Percentiles rank a stretch among this genome's conserved stretches.
Evolutionary conservation across 129 eudicot genomes (phyloP).

Genomic region (Ambrosia artemisiifolia): DNA sequence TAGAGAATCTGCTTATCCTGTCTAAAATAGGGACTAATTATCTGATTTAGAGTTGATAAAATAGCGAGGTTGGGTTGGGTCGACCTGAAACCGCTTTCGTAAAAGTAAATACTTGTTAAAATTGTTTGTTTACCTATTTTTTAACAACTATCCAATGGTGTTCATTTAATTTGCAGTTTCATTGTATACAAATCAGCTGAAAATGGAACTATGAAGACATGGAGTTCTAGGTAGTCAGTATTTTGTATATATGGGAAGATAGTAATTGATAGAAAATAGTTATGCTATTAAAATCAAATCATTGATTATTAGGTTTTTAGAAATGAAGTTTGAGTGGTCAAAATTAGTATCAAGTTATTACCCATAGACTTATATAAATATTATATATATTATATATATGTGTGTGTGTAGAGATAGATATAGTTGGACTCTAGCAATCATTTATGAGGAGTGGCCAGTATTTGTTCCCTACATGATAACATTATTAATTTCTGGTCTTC

Average conservation of each 20-base stretch:
- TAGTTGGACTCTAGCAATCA: slow-evolving; percentile 27
- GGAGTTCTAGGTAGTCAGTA: slow-evolving; percentile 28
- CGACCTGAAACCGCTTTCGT: not conserved
- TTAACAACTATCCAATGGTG: not conserved
- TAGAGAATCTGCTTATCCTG: not conserved
- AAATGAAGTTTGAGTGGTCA: slow-evolving; percentile 13
- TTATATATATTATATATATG: slow-evolving; percentile 12
- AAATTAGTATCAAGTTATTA: slow-evolving; percentile 18
- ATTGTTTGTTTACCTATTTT: not conserved
- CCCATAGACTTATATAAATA: slow-evolving; percentile 20
- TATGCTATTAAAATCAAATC: not conserved
- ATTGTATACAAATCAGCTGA: slow-evolving; percentile 69
- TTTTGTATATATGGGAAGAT: slow-evolving; percentile 45
- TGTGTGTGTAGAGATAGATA: not conserved
- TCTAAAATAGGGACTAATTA: too few relatives aligned
- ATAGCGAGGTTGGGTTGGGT: not conserved
- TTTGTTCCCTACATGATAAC: slow-evolving; percentile 8
- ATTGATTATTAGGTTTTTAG: slow-evolving; percentile 23
- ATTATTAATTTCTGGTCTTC: slow-evolving; percentile 6
- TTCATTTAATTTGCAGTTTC: slow-evolving; percentile 44
- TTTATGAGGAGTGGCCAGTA: slow-evolving; percentile 4
- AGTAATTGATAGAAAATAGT: slow-evolving; percentile 21
- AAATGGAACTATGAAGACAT: slow-evolving; percentile 67
- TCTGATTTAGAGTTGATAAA: not conserved
- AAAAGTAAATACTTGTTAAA: not conserved